Evolutionary conservation across 805 yeast genomes (phyloP).

Genomic region (Priceomyces melissophilus): DNA sequence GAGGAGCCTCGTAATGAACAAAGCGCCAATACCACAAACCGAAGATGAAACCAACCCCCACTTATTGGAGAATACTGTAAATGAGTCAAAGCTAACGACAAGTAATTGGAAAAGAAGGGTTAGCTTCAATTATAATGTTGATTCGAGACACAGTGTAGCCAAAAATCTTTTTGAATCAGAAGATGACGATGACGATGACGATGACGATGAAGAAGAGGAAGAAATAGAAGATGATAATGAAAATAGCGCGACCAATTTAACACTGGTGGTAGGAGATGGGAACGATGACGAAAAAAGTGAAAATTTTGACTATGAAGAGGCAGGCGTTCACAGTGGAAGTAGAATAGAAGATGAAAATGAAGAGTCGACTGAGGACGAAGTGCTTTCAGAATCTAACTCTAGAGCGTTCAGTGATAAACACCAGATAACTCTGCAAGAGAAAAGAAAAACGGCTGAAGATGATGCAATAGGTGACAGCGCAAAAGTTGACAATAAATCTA

Average conservation of each 20-base stretch:
- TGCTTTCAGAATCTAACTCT: neutral
- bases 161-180: slow-evolving; percentile 10
- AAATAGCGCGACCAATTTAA: slow-evolving; percentile 1
- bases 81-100: slow-evolving; percentile 18
- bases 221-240: slow-evolving; percentile 7
- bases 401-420: neutral
- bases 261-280: neutral
- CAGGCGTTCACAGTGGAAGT: neutral
- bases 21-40: slow-evolving; percentile 2
- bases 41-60: slow-evolving; percentile 7
- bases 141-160: slow-evolving; percentile 6
- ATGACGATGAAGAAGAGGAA: slow-evolving; percentile 11
- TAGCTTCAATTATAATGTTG: slow-evolving; percentile 29
- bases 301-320: slow-evolving; percentile 7
- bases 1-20: slow-evolving; percentile 8
- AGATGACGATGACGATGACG: slow-evolving; percentile 11
- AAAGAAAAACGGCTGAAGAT: no score
- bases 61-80: slow-evolving; percentile 17
- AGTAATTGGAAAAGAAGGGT: slow-evolving; percentile 25
- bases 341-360: neutral
- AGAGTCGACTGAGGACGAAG: no score
- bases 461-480: no score
- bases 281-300: slow-evolving; percentile 6
- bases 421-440: no score
- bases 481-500: no score